A percentile compares a stretch with the other conserved stretches of the same genome.
Conservation (phyloP, 2,329 filamentous ascomycete genomes). For the Lomentospora prolificans region DNA sequence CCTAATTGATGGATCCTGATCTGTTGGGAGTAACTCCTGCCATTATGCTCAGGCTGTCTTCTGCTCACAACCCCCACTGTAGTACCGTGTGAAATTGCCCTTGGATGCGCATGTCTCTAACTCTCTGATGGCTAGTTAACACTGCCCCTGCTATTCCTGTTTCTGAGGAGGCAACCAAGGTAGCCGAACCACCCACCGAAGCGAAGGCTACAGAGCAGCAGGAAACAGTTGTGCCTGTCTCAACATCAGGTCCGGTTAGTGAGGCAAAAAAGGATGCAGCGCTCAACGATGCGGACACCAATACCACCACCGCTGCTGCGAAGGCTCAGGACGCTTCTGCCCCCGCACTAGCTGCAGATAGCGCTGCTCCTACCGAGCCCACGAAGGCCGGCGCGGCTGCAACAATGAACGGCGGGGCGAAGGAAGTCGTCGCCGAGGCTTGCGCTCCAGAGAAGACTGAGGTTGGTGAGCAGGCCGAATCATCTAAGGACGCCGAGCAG, state of each 20-base stretch:
- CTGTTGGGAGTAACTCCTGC: neutral
- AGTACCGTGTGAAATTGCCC: neutral
- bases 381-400: slow-evolving; percentile 8
- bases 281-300: slow-evolving; percentile 9
- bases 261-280: slow-evolving; percentile 21
- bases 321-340: slow-evolving; percentile 9
- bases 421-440: neutral
- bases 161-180: slow-evolving; percentile 14
- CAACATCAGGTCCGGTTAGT: slow-evolving; percentile 20
- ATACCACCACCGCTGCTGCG: neutral
- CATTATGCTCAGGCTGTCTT: neutral
- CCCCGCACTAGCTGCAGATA: neutral
- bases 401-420: neutral
- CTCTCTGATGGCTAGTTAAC: neutral
- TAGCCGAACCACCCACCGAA: slow-evolving; percentile 14
- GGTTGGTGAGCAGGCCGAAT: neutral
- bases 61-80: neutral
- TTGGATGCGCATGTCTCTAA: neutral
- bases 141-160: slow-evolving; percentile 1
- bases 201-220: slow-evolving; percentile 15
- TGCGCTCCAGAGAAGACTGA: neutral
- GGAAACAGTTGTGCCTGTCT: slow-evolving; percentile 22
- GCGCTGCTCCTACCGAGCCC: slow-evolving; percentile 13
- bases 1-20: neutral
- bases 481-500: neutral